A percentile compares a stretch with the other conserved stretches of the same genome.
Conservation (phyloP, 352 stramenopile species). For the Phytophthora hybrid region DNA sequence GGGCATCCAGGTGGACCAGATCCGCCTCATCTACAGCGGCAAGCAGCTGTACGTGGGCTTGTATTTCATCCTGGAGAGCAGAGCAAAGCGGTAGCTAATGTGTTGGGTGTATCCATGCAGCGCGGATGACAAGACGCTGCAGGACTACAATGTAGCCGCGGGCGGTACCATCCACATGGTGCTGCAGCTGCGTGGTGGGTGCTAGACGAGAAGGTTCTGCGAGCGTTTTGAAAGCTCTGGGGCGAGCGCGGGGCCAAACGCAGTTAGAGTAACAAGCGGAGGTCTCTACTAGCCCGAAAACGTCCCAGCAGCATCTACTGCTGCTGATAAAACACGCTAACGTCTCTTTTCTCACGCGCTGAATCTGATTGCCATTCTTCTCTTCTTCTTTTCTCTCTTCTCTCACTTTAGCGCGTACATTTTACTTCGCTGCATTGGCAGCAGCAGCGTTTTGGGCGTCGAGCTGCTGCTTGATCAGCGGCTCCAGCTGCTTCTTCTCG, state of each 20-base stretch:
- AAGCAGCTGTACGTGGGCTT: slow-evolving; percentile 92
- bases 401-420: background rate
- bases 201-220: slow-evolving; percentile 35
- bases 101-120: slow-evolving; percentile 34
- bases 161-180: slow-evolving; percentile 99
- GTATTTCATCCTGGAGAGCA: background rate
- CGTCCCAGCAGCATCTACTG: slow-evolving; percentile 14
- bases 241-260: background rate
- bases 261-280: slow-evolving; percentile 42
- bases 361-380: background rate
- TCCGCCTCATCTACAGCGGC: slow-evolving; percentile 97
- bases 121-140: slow-evolving; percentile 96
- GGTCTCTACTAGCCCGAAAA: slow-evolving; percentile 2
- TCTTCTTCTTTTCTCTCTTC: slow-evolving; percentile 14
- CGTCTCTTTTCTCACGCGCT: slow-evolving; percentile 1
- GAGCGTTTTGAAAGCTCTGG: slow-evolving; percentile 18
- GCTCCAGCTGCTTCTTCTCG: slow-evolving; percentile 87
- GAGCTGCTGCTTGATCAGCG: slow-evolving; percentile 78
- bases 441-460: slow-evolving; percentile 29
- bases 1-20: slow-evolving; percentile 93
- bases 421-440: slow-evolving; percentile 38
- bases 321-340: slow-evolving; percentile 21
- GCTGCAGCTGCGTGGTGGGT: slow-evolving; percentile 96
- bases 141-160: slow-evolving; percentile 97
- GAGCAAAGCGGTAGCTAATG: too few species aligned